phyloP scores from a whole-genome alignment of 2,329 filamentous ascomycete genomes.

The Calonectria leucothoes region DNA sequence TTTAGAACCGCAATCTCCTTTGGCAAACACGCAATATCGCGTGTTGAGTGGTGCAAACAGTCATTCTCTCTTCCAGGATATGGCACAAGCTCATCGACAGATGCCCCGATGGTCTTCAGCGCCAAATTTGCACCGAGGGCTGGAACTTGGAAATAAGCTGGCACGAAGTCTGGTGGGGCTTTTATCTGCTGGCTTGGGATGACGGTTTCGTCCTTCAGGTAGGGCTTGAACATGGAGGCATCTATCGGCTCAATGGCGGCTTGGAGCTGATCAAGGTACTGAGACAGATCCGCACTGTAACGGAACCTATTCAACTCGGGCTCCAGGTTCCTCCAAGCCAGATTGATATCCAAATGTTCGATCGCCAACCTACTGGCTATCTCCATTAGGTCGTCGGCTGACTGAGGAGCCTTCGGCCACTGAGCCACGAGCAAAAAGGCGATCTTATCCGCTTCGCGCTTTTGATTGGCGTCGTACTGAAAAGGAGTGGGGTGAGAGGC shows the following conservation, averaged over 20 bases:
- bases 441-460: not conserved
- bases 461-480: not conserved
- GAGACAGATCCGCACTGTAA: not conserved
- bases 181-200: not conserved
- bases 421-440: not conserved
- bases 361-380: not conserved
- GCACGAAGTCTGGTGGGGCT: not conserved
- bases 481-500: too few species aligned
- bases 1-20: not conserved
- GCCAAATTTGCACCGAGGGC: not conserved
- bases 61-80: too few species aligned
- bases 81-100: not conserved
- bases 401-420: not conserved
- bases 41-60: not conserved
- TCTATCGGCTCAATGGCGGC: not conserved
- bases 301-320: not conserved
- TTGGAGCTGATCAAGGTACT: not conserved
- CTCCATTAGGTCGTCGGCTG: not conserved
- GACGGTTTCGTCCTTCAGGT: not conserved
- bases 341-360: not conserved
- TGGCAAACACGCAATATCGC: not conserved
- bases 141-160: not conserved
- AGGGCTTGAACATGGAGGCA: not conserved
- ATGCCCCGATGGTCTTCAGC: not conserved
- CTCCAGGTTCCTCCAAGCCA: not conserved